phyloP scores from a whole-genome alignment of 2,329 filamentous ascomycete genomes.

The Truncatella angustata region DNA sequence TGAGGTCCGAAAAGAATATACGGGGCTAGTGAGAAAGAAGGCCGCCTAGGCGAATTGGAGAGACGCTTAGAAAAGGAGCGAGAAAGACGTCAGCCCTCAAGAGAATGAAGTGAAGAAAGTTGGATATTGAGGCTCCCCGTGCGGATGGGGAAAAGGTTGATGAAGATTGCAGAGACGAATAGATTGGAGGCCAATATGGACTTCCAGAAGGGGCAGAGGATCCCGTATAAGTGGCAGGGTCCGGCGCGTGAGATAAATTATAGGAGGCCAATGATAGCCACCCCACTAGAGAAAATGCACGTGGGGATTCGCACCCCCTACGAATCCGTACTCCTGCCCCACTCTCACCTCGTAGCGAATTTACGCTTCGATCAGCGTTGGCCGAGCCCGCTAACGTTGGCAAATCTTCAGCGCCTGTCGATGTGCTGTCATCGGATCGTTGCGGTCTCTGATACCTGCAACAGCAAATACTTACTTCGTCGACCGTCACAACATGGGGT shows the following conservation, averaged over 20 bases:
- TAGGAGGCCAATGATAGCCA: slow-evolving; percentile 7
- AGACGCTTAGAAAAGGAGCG: neutral
- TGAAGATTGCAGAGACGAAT: slow-evolving; percentile 3
- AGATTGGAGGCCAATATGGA: neutral
- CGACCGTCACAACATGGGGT: no score
- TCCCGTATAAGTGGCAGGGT: slow-evolving; percentile 6
- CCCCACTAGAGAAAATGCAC: neutral
- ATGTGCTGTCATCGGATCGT: neutral
- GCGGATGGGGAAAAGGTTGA: neutral
- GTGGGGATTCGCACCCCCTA: neutral
- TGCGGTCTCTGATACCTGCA: no score
- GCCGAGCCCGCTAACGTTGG: neutral
- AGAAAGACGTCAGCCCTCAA: neutral
- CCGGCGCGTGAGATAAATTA: slow-evolving; percentile 6
- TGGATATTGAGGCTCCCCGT: slow-evolving; percentile 7
- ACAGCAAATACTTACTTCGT: no score
- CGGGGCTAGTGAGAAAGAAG: neutral
- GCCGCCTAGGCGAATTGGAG: neutral
- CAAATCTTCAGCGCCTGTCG: neutral
- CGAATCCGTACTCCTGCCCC: neutral
- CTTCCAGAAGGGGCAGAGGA: slow-evolving; percentile 7
- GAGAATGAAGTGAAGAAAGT: slow-evolving; percentile 2
- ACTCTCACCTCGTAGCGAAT: neutral
- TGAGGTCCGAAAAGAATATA: neutral
- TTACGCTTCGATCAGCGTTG: neutral